Percentiles rank a stretch among this genome's conserved stretches.
These are phyloP conservation scores for Medicago ruthenica DNA, from an alignment of 306 rosid species.

Conservation along the genomic window DNA sequence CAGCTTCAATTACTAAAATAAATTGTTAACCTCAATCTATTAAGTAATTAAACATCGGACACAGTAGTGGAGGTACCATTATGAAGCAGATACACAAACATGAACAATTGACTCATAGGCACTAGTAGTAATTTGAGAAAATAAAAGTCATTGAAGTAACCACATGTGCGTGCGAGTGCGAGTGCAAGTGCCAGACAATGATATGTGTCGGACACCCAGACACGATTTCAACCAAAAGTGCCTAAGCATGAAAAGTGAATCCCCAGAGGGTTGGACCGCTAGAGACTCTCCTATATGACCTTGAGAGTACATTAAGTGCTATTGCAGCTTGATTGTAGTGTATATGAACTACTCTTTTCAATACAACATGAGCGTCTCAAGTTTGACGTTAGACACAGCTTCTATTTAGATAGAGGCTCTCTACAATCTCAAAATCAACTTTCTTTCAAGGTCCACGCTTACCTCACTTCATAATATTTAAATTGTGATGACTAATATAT, in stretches of 20 bases:
- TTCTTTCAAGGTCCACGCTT: slow-evolving; percentile 1
- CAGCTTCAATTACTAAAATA: background rate
- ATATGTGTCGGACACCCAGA: no score
- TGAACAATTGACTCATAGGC: no score
- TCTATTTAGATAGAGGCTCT: slow-evolving; percentile 4
- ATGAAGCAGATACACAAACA: no score
- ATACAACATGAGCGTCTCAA: background rate
- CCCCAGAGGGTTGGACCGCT: background rate
- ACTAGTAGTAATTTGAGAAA: no score
- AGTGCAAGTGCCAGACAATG: no score
- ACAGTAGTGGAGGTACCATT: background rate
- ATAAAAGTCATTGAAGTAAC: no score
- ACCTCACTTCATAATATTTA: background rate
- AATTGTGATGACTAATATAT: no score
- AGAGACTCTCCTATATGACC: background rate
- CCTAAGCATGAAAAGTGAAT: background rate
- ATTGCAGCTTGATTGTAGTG: background rate
- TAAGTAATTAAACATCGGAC: background rate
- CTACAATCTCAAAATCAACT: background rate
- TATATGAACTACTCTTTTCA: slow-evolving; percentile 2
- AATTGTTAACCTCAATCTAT: background rate
- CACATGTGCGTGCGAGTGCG: no score
- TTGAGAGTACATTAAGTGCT: slow-evolving; percentile 8
- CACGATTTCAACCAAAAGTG: no score
- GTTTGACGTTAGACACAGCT: background rate